Percentiles rank a stretch among this genome's conserved stretches.
These are phyloP conservation scores for Tirmania nivea DNA, from an alignment of 495 filamentous ascomycete species.

Conservation along the genomic window DNA sequence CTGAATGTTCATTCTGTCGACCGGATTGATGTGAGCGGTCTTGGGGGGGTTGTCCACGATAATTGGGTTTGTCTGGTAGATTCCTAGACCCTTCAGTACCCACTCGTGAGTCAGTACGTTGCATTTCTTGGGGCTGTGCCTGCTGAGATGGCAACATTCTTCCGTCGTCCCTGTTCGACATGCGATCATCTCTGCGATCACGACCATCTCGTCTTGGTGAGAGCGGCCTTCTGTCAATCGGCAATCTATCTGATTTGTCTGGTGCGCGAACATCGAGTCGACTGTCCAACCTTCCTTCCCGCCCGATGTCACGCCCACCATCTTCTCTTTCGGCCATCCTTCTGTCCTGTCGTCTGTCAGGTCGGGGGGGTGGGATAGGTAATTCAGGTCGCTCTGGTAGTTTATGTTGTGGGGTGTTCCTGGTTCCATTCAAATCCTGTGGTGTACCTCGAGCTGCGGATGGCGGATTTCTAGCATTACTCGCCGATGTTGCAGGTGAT, in stretches of 20 bases:
- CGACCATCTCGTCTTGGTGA: conserved; percentile 11
- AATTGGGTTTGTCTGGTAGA: background rate
- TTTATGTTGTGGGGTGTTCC: conserved; percentile 11
- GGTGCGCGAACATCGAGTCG: conserved; percentile 11
- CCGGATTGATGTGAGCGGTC: background rate
- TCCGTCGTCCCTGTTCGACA: conserved; percentile 11
- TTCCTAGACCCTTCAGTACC: background rate
- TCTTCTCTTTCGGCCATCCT: conserved; percentile 3
- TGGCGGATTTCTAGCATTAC: conserved; percentile 6
- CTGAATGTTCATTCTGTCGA: background rate
- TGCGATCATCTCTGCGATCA: conserved; percentile 14
- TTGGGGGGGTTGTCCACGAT: background rate
- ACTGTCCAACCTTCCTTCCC: conserved; percentile 11
- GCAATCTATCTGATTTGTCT: conserved; percentile 15
- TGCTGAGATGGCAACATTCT: background rate
- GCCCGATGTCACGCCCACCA: conserved; percentile 10
- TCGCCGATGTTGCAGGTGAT: conserved; percentile 4
- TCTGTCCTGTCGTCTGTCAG: background rate
- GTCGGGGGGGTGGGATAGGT: background rate
- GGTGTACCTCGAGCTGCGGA: conserved; percentile 3
- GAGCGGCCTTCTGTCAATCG: conserved; percentile 11
- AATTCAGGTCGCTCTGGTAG: conserved; percentile 13
- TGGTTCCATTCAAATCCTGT: conserved; percentile 1
- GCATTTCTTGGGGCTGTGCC: background rate
- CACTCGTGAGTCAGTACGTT: background rate